Conservation (phyloP, 345 rosid genomes). For the Kernera saxatilis region DNA sequence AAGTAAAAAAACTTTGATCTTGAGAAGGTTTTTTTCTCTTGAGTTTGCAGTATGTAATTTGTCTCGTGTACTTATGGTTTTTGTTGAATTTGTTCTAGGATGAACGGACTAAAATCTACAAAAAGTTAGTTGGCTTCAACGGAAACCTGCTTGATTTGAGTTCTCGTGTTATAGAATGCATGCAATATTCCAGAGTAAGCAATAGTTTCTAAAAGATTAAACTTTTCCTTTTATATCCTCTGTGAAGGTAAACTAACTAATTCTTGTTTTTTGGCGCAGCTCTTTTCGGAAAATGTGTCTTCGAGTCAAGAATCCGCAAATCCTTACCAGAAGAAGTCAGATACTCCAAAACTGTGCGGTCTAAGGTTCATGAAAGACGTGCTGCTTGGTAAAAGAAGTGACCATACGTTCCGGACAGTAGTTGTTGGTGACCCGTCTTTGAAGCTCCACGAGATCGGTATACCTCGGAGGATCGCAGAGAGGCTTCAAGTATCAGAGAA, state of each 20-base stretch:
- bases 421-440: conserved; percentile 79
- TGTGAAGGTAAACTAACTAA: not conserved
- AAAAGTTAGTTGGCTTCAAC: conserved; percentile 61
- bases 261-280: conserved; percentile 32
- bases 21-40: not conserved
- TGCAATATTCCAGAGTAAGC: conserved; percentile 80
- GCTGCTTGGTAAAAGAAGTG: conserved; percentile 81
- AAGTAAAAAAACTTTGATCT: conserved; percentile 25
- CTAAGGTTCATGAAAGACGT: conserved; percentile 86
- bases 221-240: not conserved
- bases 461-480: conserved; percentile 73
- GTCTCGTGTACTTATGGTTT: not conserved
- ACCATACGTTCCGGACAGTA: conserved; percentile 83
- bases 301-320: conserved; percentile 37
- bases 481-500: conserved; percentile 68
- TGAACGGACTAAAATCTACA: conserved; percentile 70
- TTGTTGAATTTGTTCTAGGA: conserved; percentile 43
- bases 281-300: conserved; percentile 49
- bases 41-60: not conserved
- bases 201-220: not conserved
- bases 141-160: conserved; percentile 65
- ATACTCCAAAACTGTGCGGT: conserved; percentile 57
- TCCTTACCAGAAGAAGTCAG: conserved; percentile 40
- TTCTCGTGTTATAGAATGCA: conserved; percentile 62
- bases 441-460: conserved; percentile 71